Base-by-base conservation (phyloP, 768 basidiomycete genomes). In the Leccinum sublutescens region DNA sequence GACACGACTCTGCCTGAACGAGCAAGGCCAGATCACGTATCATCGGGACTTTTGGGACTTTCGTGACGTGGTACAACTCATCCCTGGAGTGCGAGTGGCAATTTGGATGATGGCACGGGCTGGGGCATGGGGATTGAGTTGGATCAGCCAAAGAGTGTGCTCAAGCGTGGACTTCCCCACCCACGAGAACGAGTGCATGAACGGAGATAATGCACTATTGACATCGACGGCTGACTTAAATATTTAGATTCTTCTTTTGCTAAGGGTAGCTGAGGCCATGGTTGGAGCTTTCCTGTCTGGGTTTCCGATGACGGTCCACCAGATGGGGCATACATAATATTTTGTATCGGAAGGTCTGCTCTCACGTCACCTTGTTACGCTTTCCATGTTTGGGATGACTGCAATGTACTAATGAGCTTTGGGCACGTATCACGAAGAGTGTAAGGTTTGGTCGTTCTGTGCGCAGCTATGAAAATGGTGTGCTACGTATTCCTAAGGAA, bases 21-120 rank as follows among this genome's bases (percentile, higher is more conserved):
- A 92, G 64, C 86, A 86, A 67, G 89, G 88, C n/a, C 82, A 81
- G 59, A 86, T 93, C 61, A 87, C 88, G 4, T 82, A 85, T 65
- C 91, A 94, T 69, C 82, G 89, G 29, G 91, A 93, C 67, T 79
- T 89, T 40, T 92, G 88, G 89, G 89, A 93, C 64, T 78, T 90
- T 47, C 84, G 86, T 69, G 91, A 93, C 68, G 76, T 93, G 58
- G 77, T 91, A 66, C 85, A 85, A 38, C 80, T 91, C 43, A 69
- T 91, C 9, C 90, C 90, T 4, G 89, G 89, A 4, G 80, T 84
- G 60, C 80, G 83, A 9, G 72, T 87, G 48, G 81, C 82, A 1
- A 84, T 89, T 61, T 92, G 89, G 88, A 77, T 91, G 52, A 79
- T 79, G 50, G 80, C 85, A 51, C 80, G 90, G 51, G 71, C 88